phyloP scores from a whole-genome alignment of 495 filamentous ascomycete species.

The Tuber indicum region DNA sequence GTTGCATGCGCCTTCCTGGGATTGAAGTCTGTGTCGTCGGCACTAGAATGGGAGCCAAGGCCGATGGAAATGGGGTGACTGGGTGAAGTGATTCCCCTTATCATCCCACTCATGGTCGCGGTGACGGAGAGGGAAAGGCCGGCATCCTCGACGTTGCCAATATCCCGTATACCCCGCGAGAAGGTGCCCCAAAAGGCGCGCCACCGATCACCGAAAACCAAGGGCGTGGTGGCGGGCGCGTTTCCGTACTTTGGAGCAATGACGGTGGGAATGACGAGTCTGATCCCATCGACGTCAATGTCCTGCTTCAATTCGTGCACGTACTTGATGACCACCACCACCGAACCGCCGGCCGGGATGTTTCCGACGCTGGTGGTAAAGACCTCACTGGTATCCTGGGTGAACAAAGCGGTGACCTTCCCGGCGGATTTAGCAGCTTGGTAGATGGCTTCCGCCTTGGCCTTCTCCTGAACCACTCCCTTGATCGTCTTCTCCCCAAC shows the following conservation, averaged over 20 bases:
- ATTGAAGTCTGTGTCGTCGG: conserved; percentile 48
- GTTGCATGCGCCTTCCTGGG: conserved; percentile 57
- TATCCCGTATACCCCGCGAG: conserved; percentile 15
- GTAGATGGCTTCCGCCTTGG: conserved; percentile 52
- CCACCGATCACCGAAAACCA: conserved; percentile 13
- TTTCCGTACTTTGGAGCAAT: conserved; percentile 60
- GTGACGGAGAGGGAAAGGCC: conserved; percentile 50
- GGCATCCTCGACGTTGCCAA: conserved; percentile 7
- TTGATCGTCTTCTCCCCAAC: conserved; percentile 49
- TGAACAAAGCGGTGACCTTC: conserved; percentile 56
- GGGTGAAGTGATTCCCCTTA: conserved; percentile 57
- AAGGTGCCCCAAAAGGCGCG: conserved; percentile 24
- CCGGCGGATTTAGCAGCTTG: conserved; percentile 52
- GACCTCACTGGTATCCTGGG: conserved; percentile 57
- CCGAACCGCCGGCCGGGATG: conserved; percentile 48
- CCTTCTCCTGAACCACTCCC: conserved; percentile 58
- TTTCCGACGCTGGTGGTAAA: conserved; percentile 62
- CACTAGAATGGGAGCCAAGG: conserved; percentile 47
- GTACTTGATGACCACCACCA: conserved; percentile 57
- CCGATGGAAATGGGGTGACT: conserved; percentile 60
- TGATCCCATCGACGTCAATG: conserved; percentile 54
- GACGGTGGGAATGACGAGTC: conserved; percentile 58
- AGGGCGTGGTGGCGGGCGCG: conserved; percentile 8
- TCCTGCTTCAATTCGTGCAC: conserved; percentile 64
- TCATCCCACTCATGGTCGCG: conserved; percentile 53